These are phyloP conservation scores for Lichtheimia ornata DNA, from an alignment of 371 early-diverging fungal genomes.

Conservation along the genomic window DNA sequence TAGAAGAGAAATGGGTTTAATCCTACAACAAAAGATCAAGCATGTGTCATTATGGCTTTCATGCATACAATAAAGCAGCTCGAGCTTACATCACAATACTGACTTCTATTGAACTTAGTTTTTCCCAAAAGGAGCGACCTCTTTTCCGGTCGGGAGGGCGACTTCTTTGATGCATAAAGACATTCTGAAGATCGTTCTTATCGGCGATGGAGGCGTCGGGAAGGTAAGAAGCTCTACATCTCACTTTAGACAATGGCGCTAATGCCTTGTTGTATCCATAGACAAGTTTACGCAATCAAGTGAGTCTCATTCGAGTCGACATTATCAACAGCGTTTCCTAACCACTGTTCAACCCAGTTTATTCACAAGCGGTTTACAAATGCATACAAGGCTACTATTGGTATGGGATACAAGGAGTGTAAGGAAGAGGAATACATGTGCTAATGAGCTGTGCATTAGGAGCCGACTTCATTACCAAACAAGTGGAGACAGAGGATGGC, in stretches of 20 bases:
- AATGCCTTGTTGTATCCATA: background rate
- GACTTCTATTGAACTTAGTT: too few species aligned
- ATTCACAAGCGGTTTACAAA: slow-evolving; percentile 92
- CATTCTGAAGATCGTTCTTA: slow-evolving; percentile 72
- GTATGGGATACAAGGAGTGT: slow-evolving; percentile 29
- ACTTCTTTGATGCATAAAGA: slow-evolving; percentile 38
- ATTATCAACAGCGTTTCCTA: too few species aligned
- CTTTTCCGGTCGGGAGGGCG: slow-evolving; percentile 1
- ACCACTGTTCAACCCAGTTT: slow-evolving; percentile 51
- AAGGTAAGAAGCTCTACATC: slow-evolving; percentile 45
- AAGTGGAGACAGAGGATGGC: slow-evolving; percentile 74
- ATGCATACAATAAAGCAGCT: too few species aligned
- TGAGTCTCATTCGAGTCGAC: slow-evolving; percentile 7
- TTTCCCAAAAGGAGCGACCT: background rate
- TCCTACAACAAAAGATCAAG: too few species aligned
- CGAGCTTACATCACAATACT: too few species aligned
- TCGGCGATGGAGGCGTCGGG: slow-evolving; percentile 85
- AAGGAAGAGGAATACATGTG: background rate
- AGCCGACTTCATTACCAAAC: slow-evolving; percentile 96
- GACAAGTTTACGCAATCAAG: slow-evolving; percentile 67
- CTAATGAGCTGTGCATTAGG: slow-evolving; percentile 10
- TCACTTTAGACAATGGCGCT: too few species aligned
- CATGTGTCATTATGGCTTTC: too few species aligned
- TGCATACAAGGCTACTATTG: slow-evolving; percentile 98
- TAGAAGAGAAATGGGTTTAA: too few species aligned